Conservation (phyloP, 306 rosid genomes). For the Quercus glauca region DNA sequence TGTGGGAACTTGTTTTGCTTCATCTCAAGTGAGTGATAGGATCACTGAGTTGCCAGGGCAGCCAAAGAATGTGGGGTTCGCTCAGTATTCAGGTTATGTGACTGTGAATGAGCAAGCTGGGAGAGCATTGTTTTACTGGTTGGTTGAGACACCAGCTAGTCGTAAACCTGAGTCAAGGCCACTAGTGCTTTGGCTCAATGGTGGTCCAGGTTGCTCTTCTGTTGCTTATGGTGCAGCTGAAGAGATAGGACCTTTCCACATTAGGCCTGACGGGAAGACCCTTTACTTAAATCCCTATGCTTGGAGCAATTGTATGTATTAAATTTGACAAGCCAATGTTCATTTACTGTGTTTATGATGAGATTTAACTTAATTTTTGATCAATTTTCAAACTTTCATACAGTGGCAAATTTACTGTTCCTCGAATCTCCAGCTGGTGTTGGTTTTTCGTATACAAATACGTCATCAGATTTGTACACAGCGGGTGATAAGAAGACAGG, state of each 20-base stretch:
- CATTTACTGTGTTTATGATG: not conserved
- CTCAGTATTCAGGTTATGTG: slow-evolving; percentile 90
- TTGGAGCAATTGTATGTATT: slow-evolving; percentile 81
- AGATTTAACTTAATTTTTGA: slow-evolving; percentile 2
- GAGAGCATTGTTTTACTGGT: slow-evolving; percentile 92
- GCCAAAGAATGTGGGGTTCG: slow-evolving; percentile 65
- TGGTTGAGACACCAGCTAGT: slow-evolving; percentile 62
- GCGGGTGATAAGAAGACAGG: slow-evolving; percentile 91
- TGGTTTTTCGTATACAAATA: slow-evolving; percentile 89
- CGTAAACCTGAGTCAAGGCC: slow-evolving; percentile 72
- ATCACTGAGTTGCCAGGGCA: slow-evolving; percentile 75
- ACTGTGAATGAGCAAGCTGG: slow-evolving; percentile 73
- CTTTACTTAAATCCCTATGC: slow-evolving; percentile 85
- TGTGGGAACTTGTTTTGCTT: slow-evolving; percentile 44
- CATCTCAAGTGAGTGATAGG: slow-evolving; percentile 64
- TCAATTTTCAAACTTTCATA: slow-evolving; percentile 16
- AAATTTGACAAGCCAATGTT: not conserved
- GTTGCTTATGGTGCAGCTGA: slow-evolving; percentile 95
- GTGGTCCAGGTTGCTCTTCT: slow-evolving; percentile 99
- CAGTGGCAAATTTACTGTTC: slow-evolving; percentile 94
- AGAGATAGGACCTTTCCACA: slow-evolving; percentile 90
- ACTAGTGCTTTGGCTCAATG: slow-evolving; percentile 91
- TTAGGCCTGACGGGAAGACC: slow-evolving; percentile 74
- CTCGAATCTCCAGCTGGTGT: slow-evolving; percentile 98
- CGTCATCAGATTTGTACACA: slow-evolving; percentile 68